A percentile compares a stretch with the other conserved stretches of the same genome.
These are phyloP conservation scores for Dendrobium chrysotoxum DNA, from an alignment of 106 monocot species.

Conservation along the genomic window DNA sequence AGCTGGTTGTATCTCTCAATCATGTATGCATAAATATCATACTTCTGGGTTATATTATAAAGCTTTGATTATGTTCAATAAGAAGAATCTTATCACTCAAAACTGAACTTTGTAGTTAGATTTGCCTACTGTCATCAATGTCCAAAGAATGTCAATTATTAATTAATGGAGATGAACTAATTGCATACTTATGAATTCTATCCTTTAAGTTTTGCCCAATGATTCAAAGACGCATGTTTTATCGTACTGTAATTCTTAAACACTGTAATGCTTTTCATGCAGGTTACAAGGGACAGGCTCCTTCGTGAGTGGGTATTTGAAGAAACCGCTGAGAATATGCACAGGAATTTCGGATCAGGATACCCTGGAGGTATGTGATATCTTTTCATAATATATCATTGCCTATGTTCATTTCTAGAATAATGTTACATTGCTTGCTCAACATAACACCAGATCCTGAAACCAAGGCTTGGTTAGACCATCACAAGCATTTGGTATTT, in stretches of 20 bases:
- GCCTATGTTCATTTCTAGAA: neutral
- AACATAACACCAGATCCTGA: conserved; percentile 47
- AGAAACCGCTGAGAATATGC: conserved; percentile 66
- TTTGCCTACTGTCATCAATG: neutral
- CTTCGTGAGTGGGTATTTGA: conserved; percentile 68
- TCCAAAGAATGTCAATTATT: neutral
- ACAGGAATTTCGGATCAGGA: conserved; percentile 76
- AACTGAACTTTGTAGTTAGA: neutral
- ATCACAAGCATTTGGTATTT: conserved; percentile 80
- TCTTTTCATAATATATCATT: neutral
- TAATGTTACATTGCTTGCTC: neutral
- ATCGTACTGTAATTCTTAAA: neutral
- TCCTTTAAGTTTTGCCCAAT: neutral
- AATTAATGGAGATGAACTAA: neutral
- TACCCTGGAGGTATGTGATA: conserved; percentile 59
- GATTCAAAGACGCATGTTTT: neutral
- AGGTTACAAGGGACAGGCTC: conserved; percentile 72
- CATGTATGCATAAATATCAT: too few species aligned
- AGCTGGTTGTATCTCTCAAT: too few species aligned
- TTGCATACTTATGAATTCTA: neutral
- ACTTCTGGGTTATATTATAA: too few species aligned
- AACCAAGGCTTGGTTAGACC: conserved; percentile 80
- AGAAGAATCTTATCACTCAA: neutral
- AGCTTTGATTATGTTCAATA: too few species aligned
- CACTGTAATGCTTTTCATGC: neutral